Percentiles rank a stretch among this genome's conserved stretches.
Evolutionary conservation across 2,329 filamentous ascomycete species (phyloP).

Genomic region (Aspergillus sp.): DNA sequence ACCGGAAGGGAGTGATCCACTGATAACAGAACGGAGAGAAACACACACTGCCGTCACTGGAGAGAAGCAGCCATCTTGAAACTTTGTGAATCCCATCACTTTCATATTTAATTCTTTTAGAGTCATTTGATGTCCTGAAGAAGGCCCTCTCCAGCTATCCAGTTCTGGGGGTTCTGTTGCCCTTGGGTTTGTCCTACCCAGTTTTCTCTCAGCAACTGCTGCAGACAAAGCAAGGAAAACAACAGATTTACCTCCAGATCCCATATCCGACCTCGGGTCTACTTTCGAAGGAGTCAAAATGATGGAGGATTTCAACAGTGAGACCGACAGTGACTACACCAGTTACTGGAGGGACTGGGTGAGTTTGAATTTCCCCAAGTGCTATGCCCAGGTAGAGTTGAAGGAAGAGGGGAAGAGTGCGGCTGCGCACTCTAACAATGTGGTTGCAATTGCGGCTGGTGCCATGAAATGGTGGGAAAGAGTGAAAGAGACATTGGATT

Average conservation of each 20-base stretch:
- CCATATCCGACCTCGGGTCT: not conserved
- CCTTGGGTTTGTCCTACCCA: constrained; percentile 12
- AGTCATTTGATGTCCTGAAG: constrained; percentile 11
- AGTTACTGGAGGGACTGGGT: constrained; percentile 99
- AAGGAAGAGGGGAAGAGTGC: constrained; percentile 2
- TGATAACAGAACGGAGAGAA: constrained; percentile 20
- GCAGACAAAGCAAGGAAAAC: constrained; percentile 13
- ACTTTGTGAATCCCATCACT: not conserved
- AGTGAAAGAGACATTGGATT: not conserved
- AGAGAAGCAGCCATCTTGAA: constrained; percentile 1
- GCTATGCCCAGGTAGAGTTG: constrained; percentile 4
- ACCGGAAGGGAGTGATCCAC: constrained; percentile 13
- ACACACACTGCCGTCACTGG: constrained; percentile 14
- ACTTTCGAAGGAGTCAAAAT: constrained; percentile 10
- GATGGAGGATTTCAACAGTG: constrained; percentile 98
- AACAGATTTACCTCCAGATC: constrained; percentile 11
- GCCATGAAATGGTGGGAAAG: not conserved
- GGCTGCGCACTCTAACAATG: constrained; percentile 1
- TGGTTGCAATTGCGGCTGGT: constrained; percentile 7
- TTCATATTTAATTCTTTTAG: not conserved
- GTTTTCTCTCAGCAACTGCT: constrained; percentile 18
- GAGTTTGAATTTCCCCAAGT: constrained; percentile 41
- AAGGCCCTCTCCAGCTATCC: constrained; percentile 12
- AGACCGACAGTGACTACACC: constrained; percentile 97
- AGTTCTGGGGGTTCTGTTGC: constrained; percentile 17